Evolutionary conservation across 495 filamentous ascomycete genomes (phyloP).

Genomic region (Pseudevernia furfuracea): DNA sequence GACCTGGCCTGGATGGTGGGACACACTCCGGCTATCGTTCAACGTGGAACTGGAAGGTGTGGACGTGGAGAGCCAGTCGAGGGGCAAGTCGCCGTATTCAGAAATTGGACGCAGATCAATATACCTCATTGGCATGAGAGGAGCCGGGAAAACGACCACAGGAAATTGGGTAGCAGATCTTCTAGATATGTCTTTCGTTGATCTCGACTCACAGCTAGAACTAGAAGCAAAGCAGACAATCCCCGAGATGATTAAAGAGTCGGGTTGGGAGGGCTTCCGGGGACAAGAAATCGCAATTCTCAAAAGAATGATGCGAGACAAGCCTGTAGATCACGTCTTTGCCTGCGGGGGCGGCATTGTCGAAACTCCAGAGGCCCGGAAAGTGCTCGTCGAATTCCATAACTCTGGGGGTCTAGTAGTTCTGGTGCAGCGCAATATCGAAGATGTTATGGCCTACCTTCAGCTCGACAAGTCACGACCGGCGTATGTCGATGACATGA

Average conservation of each 20-base stretch:
- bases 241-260: slow-evolving; percentile 69
- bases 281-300: slow-evolving; percentile 71
- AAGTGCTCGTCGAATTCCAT: slow-evolving; percentile 65
- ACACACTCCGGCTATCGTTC: slow-evolving; percentile 70
- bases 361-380: slow-evolving; percentile 74
- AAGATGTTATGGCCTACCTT: slow-evolving; percentile 82
- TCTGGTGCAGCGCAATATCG: slow-evolving; percentile 78
- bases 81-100: slow-evolving; percentile 29
- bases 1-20: slow-evolving; percentile 99
- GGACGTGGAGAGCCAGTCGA: slow-evolving; percentile 46
- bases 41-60: slow-evolving; percentile 63
- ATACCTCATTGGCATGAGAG: slow-evolving; percentile 95
- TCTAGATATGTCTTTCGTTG: slow-evolving; percentile 69
- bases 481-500: slow-evolving; percentile 90
- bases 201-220: slow-evolving; percentile 85
- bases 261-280: slow-evolving; percentile 86
- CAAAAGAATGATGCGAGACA: slow-evolving; percentile 61
- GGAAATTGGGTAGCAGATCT: slow-evolving; percentile 73
- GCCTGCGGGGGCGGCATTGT: slow-evolving; percentile 93
- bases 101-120: slow-evolving; percentile 54
- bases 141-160: slow-evolving; percentile 92
- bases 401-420: slow-evolving; percentile 80
- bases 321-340: slow-evolving; percentile 70
- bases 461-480: slow-evolving; percentile 85
- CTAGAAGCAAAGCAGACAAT: slow-evolving; percentile 61